These are phyloP conservation scores for Cladorrhinum samala DNA, from an alignment of 495 filamentous ascomycete species.

Conservation along the genomic window DNA sequence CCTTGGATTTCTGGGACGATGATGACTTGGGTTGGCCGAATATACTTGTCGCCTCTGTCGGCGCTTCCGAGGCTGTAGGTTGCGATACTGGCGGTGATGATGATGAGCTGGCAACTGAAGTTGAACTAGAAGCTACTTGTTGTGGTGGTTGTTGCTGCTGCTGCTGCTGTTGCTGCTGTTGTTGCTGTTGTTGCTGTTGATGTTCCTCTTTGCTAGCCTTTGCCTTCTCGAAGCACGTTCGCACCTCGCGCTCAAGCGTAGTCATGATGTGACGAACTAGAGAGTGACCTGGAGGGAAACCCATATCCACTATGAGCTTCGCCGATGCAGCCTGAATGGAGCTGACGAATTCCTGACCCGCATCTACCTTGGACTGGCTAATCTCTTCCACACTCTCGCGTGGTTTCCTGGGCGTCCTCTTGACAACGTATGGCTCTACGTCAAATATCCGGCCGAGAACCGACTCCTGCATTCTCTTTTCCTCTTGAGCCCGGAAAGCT, in stretches of 20 bases:
- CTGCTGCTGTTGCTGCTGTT: no score
- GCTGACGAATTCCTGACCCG: background rate
- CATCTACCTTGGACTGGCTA: constrained; percentile 4
- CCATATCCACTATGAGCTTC: no score
- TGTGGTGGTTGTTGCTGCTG: no score
- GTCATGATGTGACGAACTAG: no score
- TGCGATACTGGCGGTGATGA: background rate
- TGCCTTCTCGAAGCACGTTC: no score
- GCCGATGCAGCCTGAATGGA: no score
- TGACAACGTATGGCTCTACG: constrained; percentile 31
- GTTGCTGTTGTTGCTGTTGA: no score
- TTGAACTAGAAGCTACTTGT: no score
- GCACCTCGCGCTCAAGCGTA: no score
- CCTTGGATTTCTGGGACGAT: constrained; percentile 15
- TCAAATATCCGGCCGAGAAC: constrained; percentile 51
- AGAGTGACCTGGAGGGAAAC: no score
- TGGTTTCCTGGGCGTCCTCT: constrained; percentile 19
- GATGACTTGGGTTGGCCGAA: constrained; percentile 19
- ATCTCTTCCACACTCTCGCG: constrained; percentile 30
- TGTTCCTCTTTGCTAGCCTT: no score
- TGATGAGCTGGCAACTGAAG: no score
- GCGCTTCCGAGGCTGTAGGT: constrained; percentile 3
- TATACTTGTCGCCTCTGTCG: constrained; percentile 10
- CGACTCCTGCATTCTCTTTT: constrained; percentile 47
- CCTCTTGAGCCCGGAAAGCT: constrained; percentile 39